phyloP scores from a whole-genome alignment of 495 filamentous ascomycete genomes.

The Pseudoneurospora amorphoporcata region DNA sequence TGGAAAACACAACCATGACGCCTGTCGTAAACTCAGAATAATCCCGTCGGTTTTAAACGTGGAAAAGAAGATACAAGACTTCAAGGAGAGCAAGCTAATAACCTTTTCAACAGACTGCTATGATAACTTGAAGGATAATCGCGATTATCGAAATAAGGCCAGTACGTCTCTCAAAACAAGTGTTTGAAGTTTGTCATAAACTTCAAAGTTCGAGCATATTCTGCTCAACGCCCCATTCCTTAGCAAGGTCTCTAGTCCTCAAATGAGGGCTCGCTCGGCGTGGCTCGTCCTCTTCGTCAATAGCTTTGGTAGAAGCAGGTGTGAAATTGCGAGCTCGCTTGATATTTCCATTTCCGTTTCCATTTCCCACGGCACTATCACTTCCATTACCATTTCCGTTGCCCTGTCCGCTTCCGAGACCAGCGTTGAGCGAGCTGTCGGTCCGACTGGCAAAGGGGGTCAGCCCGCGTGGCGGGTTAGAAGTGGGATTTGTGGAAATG shows the following conservation, averaged over 20 bases:
- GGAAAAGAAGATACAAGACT: not conserved
- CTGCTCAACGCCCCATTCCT: not conserved
- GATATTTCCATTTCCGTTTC: conserved; percentile 1
- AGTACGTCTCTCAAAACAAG: not conserved
- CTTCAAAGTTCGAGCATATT: not conserved
- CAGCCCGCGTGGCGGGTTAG: not conserved
- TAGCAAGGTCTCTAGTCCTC: conserved; percentile 3
- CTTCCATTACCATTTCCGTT: not conserved
- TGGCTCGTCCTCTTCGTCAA: conserved; percentile 30
- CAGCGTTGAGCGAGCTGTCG: not conserved
- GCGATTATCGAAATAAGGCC: not conserved
- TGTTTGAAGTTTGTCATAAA: not conserved
- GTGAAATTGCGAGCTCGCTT: conserved; percentile 38
- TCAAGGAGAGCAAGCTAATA: not conserved
- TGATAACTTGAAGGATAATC: not conserved
- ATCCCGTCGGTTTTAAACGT: not conserved
- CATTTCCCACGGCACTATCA: not conserved
- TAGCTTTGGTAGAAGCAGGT: conserved; percentile 29
- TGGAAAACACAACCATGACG: not conserved
- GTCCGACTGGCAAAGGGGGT: not conserved
- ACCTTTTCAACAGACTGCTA: not conserved
- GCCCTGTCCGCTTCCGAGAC: not conserved
- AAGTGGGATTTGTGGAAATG: not conserved
- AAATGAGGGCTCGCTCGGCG: conserved; percentile 23
- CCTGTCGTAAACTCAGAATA: not conserved